These are phyloP conservation scores for Podaxis sp. DNA, from an alignment of 768 basidiomycete genomes.

Conservation along the genomic window DNA sequence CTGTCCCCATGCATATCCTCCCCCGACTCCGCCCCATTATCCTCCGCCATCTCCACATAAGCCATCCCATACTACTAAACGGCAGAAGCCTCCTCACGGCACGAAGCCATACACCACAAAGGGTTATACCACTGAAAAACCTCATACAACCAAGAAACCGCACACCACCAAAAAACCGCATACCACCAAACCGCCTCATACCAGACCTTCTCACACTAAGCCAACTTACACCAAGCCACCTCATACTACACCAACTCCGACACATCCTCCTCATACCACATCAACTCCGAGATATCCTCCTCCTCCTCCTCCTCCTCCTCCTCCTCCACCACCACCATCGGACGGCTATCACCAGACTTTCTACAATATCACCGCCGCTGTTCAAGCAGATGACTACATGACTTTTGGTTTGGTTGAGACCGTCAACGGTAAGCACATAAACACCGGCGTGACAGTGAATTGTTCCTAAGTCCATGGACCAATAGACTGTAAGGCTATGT, in stretches of 20 bases:
- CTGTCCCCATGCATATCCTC: background rate
- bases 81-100: too few relatives aligned
- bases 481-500: conserved; percentile 42
- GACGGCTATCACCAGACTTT: conserved; percentile 36
- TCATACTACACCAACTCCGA: conserved; percentile 7
- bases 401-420: conserved; percentile 44
- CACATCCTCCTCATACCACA: conserved; percentile 9
- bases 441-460: background rate
- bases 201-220: background rate
- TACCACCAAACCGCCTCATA: too few relatives aligned
- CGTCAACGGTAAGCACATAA: conserved; percentile 26
- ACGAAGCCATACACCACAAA: too few relatives aligned
- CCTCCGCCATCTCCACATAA: background rate
- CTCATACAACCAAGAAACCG: too few relatives aligned
- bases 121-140: too few relatives aligned
- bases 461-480: background rate
- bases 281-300: conserved; percentile 7
- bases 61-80: background rate
- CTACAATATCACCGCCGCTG: conserved; percentile 36
- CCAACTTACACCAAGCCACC: conserved; percentile 10
- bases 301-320: background rate
- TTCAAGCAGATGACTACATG: conserved; percentile 35
- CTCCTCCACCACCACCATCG: conserved; percentile 14
- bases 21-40: background rate
- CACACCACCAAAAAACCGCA: too few relatives aligned